phyloP scores from a whole-genome alignment of 768 basidiomycete species.

The Phanerochaete sordida region DNA sequence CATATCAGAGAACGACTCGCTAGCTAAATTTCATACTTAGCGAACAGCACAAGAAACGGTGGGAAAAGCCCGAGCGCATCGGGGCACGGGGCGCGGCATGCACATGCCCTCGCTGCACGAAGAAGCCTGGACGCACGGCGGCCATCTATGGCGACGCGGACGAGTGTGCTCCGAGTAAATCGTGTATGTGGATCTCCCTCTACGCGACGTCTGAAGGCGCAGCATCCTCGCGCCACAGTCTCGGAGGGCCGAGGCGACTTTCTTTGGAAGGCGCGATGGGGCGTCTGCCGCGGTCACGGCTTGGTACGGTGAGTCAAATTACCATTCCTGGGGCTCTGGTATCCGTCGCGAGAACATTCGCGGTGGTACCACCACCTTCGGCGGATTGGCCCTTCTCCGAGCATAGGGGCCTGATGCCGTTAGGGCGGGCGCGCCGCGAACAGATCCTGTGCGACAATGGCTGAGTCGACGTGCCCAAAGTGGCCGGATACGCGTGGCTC shows the following conservation, averaged over 20 bases:
- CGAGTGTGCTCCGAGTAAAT: not conserved
- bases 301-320: not conserved
- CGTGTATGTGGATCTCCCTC: not conserved
- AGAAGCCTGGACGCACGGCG: not conserved
- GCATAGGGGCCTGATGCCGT: no score
- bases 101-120: no score
- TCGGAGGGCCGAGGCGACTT: not conserved
- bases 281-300: not conserved
- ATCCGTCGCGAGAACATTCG: not conserved
- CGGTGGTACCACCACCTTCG: not conserved
- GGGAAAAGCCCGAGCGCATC: not conserved
- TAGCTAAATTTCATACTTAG: not conserved
- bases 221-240: not conserved
- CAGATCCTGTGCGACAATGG: not conserved
- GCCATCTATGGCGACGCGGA: not conserved
- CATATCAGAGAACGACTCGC: no score
- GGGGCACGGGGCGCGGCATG: not conserved
- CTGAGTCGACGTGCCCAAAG: not conserved
- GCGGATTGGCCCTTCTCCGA: not conserved
- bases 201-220: not conserved
- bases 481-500: not conserved
- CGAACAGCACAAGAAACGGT: not conserved
- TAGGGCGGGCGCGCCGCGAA: not conserved
- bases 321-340: not conserved
- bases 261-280: not conserved